Percentiles rank a stretch among this genome's conserved stretches.
These are phyloP conservation scores for Dryas alaskensis DNA, from an alignment of 306 rosid genomes.

Conservation along the genomic window DNA sequence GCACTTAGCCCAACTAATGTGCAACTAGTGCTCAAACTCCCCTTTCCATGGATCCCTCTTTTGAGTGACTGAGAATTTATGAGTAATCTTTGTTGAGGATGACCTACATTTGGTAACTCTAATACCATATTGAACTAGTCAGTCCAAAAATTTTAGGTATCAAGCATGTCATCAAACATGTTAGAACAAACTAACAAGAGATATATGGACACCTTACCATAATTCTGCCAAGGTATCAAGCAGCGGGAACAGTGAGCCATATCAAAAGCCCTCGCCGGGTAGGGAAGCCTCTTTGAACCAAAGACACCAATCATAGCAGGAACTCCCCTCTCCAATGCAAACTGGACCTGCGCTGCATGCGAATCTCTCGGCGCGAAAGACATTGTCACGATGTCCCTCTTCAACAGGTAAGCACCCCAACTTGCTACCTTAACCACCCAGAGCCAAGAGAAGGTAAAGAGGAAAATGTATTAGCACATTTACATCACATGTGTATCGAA, in stretches of 20 bases:
- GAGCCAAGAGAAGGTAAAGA: background rate
- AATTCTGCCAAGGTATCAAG: slow-evolving; percentile 69
- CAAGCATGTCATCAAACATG: background rate
- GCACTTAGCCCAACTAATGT: background rate
- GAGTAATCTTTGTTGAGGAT: no score
- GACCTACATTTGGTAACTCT: background rate
- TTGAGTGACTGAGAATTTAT: no score
- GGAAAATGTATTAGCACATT: slow-evolving; percentile 17
- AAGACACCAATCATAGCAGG: slow-evolving; percentile 96
- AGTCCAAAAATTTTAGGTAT: background rate
- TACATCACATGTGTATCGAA: background rate
- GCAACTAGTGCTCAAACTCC: background rate
- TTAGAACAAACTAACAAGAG: background rate
- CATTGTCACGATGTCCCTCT: slow-evolving; percentile 75
- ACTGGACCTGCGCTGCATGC: slow-evolving; percentile 95
- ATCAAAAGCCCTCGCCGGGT: slow-evolving; percentile 92
- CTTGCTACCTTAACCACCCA: slow-evolving; percentile 74
- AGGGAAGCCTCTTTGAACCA: slow-evolving; percentile 83
- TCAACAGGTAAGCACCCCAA: slow-evolving; percentile 91
- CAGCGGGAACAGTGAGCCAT: slow-evolving; percentile 99
- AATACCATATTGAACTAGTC: no score
- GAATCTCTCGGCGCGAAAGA: slow-evolving; percentile 98
- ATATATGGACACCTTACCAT: slow-evolving; percentile 38
- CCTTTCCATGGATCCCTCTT: no score
- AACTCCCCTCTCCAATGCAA: slow-evolving; percentile 93